Percentiles rank a stretch among this genome's conserved stretches.
These are phyloP conservation scores for Chrysoporthe austroafricana DNA, from an alignment of 2,329 filamentous ascomycete genomes.

Conservation along the genomic window DNA sequence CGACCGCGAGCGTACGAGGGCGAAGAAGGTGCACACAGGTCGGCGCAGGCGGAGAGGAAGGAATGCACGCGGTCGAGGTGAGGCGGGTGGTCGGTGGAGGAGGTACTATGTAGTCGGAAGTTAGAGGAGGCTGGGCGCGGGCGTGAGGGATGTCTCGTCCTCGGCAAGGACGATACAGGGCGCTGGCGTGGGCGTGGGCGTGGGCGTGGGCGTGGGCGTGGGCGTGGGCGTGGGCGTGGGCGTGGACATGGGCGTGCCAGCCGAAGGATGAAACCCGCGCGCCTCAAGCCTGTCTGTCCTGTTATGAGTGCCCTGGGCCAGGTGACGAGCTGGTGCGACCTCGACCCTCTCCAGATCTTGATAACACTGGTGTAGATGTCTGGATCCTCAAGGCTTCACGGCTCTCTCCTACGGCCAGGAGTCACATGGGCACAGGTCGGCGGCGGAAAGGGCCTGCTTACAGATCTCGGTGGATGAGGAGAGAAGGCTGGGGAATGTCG, in stretches of 20 bases:
- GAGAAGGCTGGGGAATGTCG: constrained; percentile 26
- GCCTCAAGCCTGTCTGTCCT: background rate
- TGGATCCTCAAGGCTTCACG: too few relatives aligned
- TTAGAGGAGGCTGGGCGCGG: background rate
- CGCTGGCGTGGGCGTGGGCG: background rate
- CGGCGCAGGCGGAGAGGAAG: background rate
- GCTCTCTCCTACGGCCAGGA: too few relatives aligned
- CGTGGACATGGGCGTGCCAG: constrained; percentile 1
- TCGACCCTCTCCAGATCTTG: too few relatives aligned
- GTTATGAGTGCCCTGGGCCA: background rate
- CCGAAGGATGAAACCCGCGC: constrained; percentile 5
- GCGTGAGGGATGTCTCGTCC: too few relatives aligned
- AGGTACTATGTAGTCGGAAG: background rate
- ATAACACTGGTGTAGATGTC: too few relatives aligned
- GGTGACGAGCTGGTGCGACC: too few relatives aligned
- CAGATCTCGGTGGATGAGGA: constrained; percentile 17
- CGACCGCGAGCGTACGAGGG: background rate
- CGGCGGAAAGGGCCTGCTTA: constrained; percentile 4
- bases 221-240: background rate
- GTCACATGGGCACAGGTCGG: background rate
- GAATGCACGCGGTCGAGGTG: background rate
- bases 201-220: background rate
- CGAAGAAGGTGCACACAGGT: constrained; percentile 7
- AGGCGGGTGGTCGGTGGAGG: background rate
- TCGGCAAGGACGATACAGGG: background rate